A percentile compares a stretch with the other conserved stretches of the same genome.
phyloP scores from a whole-genome alignment of 2,329 filamentous ascomycete genomes.

The Talaromyces funiculosus region DNA sequence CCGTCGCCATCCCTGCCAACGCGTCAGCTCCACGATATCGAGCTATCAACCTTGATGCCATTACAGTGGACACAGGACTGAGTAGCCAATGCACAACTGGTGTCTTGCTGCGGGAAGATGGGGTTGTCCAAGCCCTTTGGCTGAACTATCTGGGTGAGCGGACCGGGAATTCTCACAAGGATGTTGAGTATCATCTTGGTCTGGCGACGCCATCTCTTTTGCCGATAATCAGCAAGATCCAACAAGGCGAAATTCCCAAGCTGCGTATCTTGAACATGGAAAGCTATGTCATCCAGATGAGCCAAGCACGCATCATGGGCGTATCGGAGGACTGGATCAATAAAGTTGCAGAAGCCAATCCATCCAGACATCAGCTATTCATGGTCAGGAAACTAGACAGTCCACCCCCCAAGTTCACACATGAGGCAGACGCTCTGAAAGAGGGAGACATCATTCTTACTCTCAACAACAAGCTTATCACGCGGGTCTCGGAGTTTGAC shows the following conservation, averaged over 20 bases:
- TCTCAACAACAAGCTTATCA: conserved; percentile 86
- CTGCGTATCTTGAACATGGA: conserved; percentile 90
- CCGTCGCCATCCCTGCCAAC: conserved; percentile 92
- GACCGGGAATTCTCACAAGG: conserved; percentile 68
- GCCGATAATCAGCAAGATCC: conserved; percentile 82
- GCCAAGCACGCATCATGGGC: conserved; percentile 93
- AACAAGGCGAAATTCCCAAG: conserved; percentile 69
- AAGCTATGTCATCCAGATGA: conserved; percentile 93
- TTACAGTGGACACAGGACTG: conserved; percentile 90
- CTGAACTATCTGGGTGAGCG: conserved; percentile 93
- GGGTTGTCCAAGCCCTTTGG: conserved; percentile 92
- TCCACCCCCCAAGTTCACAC: conserved; percentile 42
- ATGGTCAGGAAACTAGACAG: conserved; percentile 90
- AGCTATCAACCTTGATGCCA: conserved; percentile 91
- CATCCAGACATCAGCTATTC: conserved; percentile 90
- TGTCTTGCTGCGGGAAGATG: conserved; percentile 82
- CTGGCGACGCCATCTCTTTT: conserved; percentile 82
- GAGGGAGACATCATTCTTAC: conserved; percentile 93
- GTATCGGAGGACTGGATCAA: conserved; percentile 94
- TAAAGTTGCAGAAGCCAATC: conserved; percentile 81
- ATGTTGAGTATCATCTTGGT: conserved; percentile 94
- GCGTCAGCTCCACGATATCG: conserved; percentile 86
- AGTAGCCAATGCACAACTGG: conserved; percentile 90
- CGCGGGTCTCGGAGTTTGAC: conserved; percentile 85
- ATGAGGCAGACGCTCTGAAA: conserved; percentile 57